phyloP scores from a whole-genome alignment of 441 rosid species.

The Croton laevigatus region DNA sequence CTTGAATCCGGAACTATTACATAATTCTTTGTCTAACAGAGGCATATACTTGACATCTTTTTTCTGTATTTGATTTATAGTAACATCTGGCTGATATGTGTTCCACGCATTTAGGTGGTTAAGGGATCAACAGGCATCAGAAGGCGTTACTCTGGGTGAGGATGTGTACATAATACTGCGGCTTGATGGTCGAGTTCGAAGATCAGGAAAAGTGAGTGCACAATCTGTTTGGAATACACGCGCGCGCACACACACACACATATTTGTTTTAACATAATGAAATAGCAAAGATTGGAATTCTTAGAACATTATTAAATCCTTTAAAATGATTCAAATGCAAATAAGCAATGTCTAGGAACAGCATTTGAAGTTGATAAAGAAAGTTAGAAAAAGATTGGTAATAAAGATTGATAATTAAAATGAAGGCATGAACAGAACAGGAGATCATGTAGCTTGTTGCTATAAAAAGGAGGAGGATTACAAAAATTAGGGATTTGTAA shows the following conservation, averaged over 20 bases:
- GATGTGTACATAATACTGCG: conserved; percentile 85
- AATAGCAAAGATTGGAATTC: neutral
- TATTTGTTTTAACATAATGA: neutral
- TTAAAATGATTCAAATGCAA: neutral
- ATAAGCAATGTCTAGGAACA: neutral
- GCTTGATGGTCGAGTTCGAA: conserved; percentile 92
- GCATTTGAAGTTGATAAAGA: neutral
- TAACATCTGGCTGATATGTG: conserved; percentile 9
- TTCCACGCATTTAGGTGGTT: conserved; percentile 62
- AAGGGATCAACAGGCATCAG: conserved; percentile 83
- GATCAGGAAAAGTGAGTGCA: conserved; percentile 78
- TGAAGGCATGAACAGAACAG: neutral
- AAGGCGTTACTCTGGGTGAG: conserved; percentile 80
- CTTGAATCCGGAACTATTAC: neutral
- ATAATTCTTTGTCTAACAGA: neutral
- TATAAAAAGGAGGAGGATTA: too few species aligned
- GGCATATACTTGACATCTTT: neutral
- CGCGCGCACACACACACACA: neutral
- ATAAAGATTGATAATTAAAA: neutral
- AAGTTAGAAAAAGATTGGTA: neutral
- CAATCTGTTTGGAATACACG: neutral
- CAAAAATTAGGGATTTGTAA: too few species aligned
- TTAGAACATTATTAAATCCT: neutral
- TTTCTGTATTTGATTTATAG: conserved; percentile 5
- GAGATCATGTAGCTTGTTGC: neutral